Percentiles rank a stretch among this genome's conserved stretches.
These are phyloP conservation scores for Puya raimondii DNA, from an alignment of 176 grass and related monocot genomes.

Conservation along the genomic window DNA sequence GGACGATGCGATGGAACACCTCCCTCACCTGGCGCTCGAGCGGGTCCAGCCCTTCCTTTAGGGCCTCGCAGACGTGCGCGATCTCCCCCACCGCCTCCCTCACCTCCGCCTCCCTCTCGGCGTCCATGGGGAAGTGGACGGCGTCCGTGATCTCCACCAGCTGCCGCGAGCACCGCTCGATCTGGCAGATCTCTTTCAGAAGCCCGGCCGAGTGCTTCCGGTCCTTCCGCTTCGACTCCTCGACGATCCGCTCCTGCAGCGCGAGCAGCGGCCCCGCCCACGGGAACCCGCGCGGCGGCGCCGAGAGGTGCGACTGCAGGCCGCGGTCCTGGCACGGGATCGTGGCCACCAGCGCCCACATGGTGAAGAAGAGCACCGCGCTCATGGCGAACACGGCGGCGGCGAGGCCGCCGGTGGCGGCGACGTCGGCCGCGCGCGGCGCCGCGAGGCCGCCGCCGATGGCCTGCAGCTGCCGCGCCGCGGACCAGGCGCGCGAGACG, in stretches of 20 bases:
- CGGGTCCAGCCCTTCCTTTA: constrained; percentile 70
- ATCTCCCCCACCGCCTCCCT: constrained; percentile 43
- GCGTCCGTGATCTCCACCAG: constrained; percentile 62
- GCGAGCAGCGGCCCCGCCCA: constrained; percentile 37
- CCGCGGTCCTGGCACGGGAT: constrained; percentile 93
- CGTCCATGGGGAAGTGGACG: constrained; percentile 42
- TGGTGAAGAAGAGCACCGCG: constrained; percentile 46
- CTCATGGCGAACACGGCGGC: constrained; percentile 56
- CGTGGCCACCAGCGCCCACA: constrained; percentile 57
- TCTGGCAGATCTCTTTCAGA: constrained; percentile 86
- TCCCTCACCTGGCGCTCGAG: constrained; percentile 78
- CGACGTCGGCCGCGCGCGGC: constrained; percentile 41
- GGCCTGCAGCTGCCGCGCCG: constrained; percentile 81
- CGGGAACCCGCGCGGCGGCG: constrained; percentile 45
- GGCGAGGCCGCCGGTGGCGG: constrained; percentile 48
- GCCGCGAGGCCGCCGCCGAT: constrained; percentile 49
- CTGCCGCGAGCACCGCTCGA: constrained; percentile 57
- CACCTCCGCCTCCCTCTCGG: constrained; percentile 53
- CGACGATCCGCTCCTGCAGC: constrained; percentile 60
- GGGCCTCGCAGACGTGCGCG: constrained; percentile 36
- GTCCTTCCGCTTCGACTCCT: constrained; percentile 91
- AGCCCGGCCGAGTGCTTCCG: constrained; percentile 59
- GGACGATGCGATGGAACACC: constrained; percentile 74
- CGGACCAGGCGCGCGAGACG: constrained; percentile 87
- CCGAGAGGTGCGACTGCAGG: constrained; percentile 56